Evolutionary conservation across 140 eudicot genomes (phyloP).

Genomic region (Erigeron philadelphicus): DNA sequence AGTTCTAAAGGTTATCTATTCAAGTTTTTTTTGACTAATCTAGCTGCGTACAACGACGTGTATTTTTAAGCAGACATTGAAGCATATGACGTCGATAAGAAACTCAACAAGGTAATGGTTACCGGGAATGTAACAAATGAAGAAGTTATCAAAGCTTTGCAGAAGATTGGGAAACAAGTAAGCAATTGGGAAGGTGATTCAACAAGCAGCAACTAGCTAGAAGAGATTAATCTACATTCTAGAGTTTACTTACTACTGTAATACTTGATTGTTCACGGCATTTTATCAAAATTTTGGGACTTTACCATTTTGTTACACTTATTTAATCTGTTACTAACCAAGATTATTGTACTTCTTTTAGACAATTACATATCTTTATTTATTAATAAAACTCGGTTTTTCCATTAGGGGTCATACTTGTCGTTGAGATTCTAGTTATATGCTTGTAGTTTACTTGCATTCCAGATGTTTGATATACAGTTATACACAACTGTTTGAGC

Average conservation of each 20-base stretch:
- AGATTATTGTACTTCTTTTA: too few species aligned
- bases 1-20: too few species aligned
- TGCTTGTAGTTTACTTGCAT: too few species aligned
- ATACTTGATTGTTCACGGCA: neutral
- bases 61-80: slow-evolving; percentile 53
- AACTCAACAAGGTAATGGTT: slow-evolving; percentile 66
- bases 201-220: slow-evolving; percentile 10
- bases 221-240: neutral
- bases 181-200: slow-evolving; percentile 43
- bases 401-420: neutral
- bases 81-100: slow-evolving; percentile 70
- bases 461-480: too few species aligned
- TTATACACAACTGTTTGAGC: too few species aligned
- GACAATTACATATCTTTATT: neutral
- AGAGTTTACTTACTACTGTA: neutral
- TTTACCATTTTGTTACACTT: neutral
- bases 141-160: slow-evolving; percentile 62
- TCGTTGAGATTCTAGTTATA: too few species aligned
- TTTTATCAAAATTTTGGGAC: slow-evolving; percentile 1
- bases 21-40: neutral
- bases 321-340: neutral
- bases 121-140: slow-evolving; percentile 79
- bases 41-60: neutral
- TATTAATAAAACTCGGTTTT: neutral
- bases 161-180: slow-evolving; percentile 81